Percentiles rank a stretch among this genome's conserved stretches.
phyloP scores from a whole-genome alignment of 345 rosid species.

The Citrus glauca region DNA sequence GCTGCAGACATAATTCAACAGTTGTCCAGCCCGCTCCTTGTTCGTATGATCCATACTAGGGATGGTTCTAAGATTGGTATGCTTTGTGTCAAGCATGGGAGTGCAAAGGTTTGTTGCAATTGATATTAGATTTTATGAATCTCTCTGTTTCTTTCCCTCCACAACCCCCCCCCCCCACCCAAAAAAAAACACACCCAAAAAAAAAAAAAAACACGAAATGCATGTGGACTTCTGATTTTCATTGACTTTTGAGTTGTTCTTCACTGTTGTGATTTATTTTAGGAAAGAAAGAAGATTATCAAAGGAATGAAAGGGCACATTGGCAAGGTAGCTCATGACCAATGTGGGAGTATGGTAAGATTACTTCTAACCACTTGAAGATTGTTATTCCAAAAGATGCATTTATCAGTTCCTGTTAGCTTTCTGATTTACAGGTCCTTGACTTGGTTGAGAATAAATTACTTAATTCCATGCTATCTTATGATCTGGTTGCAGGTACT shows the following conservation, averaged over 20 bases:
- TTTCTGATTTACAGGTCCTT: background rate
- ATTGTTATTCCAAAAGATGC: constrained; percentile 1
- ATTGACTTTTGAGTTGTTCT: constrained; percentile 5
- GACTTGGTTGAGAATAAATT: background rate
- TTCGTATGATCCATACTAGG: constrained; percentile 91
- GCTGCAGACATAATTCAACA: constrained; percentile 80
- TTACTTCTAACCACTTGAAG: background rate
- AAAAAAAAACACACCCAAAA: too few relatives aligned
- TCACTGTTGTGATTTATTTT: constrained; percentile 14
- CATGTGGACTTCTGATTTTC: background rate
- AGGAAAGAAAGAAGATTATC: constrained; percentile 93
- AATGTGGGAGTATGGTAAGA: constrained; percentile 73
- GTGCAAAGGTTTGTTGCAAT: constrained; percentile 66
- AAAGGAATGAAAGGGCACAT: constrained; percentile 78
- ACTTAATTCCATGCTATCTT: constrained; percentile 9
- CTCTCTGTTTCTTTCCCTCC: background rate
- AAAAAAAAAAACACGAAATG: background rate
- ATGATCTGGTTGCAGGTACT: constrained; percentile 56
- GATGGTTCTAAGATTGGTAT: constrained; percentile 89
- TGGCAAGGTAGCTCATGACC: constrained; percentile 64
- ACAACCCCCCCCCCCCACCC: too few relatives aligned
- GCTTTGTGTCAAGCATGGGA: constrained; percentile 86
- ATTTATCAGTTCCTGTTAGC: background rate
- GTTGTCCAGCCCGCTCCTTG: constrained; percentile 70
- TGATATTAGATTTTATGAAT: background rate